Evolutionary conservation across 2,329 filamentous ascomycete species (phyloP), one percentile per base, ranked within the genome.

Genomic region (Chaetoscypha palmicola): DNA sequence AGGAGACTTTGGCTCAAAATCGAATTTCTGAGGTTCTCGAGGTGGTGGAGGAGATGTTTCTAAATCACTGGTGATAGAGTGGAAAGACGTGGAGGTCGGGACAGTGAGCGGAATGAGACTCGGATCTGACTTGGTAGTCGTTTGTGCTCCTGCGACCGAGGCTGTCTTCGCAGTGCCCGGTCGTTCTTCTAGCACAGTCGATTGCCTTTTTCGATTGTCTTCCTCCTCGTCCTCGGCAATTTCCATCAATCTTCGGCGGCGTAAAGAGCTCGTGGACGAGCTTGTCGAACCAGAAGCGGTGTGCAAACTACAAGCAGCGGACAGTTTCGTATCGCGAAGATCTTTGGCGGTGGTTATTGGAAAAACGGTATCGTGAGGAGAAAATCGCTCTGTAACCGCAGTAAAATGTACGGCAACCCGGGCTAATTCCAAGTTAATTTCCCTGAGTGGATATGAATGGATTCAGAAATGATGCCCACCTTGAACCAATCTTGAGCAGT

Each of bases 181-280:
- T 17, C 47, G 53, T 55, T 76, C 66, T 58, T 74, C 70, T 16
- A 68, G 66, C 5, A 72, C 68, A 5, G 74, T 64, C 2, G 74
- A 79, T 57, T 81, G 72, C 43, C 77, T 69, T 57, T 80, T 82
- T 51, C 76, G 66, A 47, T 73, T 69, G 47, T 70, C 66, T 43
- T 82, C 79, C 58, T 94, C 57, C 42, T 83, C 86, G 67, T 92
- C 86, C 66, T 97, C 92, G n/a, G 84, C 81, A 62, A 97, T 96
- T 67, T 94, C 91, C 68, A 91, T 83, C 56, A 97, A 70, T 53
- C 86, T 81, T 57, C 83, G 78, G 59, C 81, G 76, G 47, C 84
- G 79, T 52, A 89, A 70, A 4, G 88, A 94, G 61, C 85, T 89
- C 38, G 79, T 85, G 3, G 87, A 91, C 9, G 90, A 94, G 20